A percentile compares a stretch with the other conserved stretches of the same genome.
phyloP scores from a whole-genome alignment of 2,329 filamentous ascomycete genomes.

The Fusarium praegraminearum region DNA sequence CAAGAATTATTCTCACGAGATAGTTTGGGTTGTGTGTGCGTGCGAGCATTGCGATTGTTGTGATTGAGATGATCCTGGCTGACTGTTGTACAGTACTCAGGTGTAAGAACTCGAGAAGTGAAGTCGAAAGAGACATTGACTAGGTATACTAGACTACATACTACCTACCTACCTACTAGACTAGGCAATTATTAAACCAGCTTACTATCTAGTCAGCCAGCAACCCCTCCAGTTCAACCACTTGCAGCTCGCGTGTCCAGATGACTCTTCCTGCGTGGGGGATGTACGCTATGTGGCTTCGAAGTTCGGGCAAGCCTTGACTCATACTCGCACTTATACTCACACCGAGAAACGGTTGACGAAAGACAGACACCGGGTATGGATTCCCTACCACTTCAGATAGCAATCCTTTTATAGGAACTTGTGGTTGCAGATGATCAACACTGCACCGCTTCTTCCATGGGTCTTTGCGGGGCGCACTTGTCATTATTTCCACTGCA shows the following conservation, averaged over 20 bases:
- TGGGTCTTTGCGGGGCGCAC: constrained; percentile 35
- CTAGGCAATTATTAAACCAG: neutral
- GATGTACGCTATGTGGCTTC: constrained; percentile 7
- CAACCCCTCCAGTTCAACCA: constrained; percentile 16
- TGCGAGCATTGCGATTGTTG: neutral
- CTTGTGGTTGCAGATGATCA: constrained; percentile 18
- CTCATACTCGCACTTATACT: constrained; percentile 26
- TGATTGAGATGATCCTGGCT: neutral
- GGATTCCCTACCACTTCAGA: neutral
- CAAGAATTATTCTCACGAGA: constrained; percentile 26
- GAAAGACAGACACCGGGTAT: constrained; percentile 5
- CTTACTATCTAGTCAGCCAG: neutral
- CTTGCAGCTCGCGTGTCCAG: constrained; percentile 14
- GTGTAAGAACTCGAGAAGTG: neutral
- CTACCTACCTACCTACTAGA: too few species aligned
- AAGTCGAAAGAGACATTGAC: neutral
- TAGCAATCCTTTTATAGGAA: constrained; percentile 10
- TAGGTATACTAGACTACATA: neutral
- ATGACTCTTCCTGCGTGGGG: constrained; percentile 13
- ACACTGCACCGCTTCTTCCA: constrained; percentile 5
- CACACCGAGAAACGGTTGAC: constrained; percentile 6
- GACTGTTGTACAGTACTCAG: neutral
- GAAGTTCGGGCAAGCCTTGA: neutral
- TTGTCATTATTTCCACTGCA: neutral
- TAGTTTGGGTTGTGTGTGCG: constrained; percentile 2